Evolutionary conservation across 169 alveolate genomes (phyloP).

Genomic region (Plasmodium vivax): DNA sequence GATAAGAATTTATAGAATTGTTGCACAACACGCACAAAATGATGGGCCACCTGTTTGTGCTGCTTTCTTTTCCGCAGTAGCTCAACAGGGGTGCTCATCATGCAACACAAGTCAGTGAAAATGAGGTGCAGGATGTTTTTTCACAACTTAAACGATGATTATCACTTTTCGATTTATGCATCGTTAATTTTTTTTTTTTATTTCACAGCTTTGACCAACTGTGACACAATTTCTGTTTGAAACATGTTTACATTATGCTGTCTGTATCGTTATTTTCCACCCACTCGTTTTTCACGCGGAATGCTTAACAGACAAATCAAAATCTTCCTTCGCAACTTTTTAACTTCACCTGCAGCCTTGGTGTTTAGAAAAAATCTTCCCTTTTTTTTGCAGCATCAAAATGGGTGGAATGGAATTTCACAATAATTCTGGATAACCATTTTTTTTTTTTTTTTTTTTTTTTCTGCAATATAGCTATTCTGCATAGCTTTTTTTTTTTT

Average conservation of each 20-base stretch:
- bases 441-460: background rate
- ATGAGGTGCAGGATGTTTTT: background rate
- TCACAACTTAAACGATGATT: background rate
- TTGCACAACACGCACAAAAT: slow-evolving; percentile 13
- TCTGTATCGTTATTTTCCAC: too few relatives aligned
- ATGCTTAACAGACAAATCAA: background rate
- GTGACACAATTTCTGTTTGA: background rate
- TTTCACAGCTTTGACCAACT: background rate
- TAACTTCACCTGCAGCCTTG: background rate
- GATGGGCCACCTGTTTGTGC: background rate
- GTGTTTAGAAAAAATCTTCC: slow-evolving; percentile 46
- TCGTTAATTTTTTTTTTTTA: slow-evolving; percentile 1
- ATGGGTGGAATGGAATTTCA: slow-evolving; percentile 9
- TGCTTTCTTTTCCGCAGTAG: background rate
- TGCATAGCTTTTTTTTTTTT: background rate
- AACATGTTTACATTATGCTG: background rate
- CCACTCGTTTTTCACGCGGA: background rate
- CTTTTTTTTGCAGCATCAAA: background rate
- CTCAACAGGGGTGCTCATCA: background rate
- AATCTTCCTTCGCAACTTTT: background rate
- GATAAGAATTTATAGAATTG: slow-evolving; percentile 29
- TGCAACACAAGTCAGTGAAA: background rate
- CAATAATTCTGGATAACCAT: slow-evolving; percentile 2
- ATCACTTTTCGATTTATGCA: background rate
- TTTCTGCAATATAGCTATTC: background rate